Evolutionary conservation across 2,329 filamentous ascomycete genomes (phyloP).

Genomic region (Sporothrix protearum): DNA sequence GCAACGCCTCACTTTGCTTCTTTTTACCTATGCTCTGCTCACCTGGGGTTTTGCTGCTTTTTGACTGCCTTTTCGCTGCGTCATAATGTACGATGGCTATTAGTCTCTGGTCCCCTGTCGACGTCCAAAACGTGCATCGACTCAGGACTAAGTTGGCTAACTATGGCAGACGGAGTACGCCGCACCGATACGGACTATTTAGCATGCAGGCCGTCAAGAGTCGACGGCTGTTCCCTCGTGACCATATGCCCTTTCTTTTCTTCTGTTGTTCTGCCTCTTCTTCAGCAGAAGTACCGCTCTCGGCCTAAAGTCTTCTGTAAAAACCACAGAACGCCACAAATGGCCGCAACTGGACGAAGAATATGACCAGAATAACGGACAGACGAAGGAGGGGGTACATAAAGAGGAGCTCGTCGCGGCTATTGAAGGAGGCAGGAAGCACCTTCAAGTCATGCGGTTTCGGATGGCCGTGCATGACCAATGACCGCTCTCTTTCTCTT

Average conservation of each 20-base stretch:
- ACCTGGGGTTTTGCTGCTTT: not conserved
- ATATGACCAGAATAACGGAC: not conserved
- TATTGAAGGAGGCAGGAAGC: not conserved
- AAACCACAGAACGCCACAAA: not conserved
- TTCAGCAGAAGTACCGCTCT: not conserved
- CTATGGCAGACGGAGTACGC: not conserved
- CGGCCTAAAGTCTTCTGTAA: not conserved
- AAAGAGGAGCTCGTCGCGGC: not conserved
- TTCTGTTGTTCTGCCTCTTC: not conserved
- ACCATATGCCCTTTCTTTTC: not conserved
- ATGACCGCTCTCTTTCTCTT: not conserved
- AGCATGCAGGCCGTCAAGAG: not conserved
- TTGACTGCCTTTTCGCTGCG: not conserved
- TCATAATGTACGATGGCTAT: not conserved
- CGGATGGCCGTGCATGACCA: constrained; percentile 5
- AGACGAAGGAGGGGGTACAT: not conserved
- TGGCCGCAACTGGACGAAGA: not conserved
- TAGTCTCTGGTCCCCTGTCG: not conserved
- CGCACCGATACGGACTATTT: not conserved
- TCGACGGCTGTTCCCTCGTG: not conserved
- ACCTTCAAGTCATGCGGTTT: constrained; percentile 11
- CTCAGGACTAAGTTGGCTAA: not conserved
- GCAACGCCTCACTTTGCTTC: constrained; percentile 9
- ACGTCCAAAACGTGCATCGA: not conserved
- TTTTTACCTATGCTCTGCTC: not conserved